These are phyloP conservation scores for Cladosporium phlei DNA, from an alignment of 2,329 filamentous ascomycete genomes.

Conservation along the genomic window DNA sequence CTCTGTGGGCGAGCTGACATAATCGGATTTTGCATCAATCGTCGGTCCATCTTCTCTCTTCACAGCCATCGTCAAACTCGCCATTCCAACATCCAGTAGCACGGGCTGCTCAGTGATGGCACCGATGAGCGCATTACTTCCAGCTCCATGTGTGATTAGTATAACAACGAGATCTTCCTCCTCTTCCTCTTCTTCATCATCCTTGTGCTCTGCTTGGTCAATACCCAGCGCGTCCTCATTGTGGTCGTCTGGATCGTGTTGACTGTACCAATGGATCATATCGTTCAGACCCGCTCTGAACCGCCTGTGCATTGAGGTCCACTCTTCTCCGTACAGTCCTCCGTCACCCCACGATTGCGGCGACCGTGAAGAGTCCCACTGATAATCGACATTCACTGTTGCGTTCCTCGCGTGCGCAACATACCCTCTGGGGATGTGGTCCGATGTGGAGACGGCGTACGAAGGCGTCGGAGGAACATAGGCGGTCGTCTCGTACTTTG, in stretches of 20 bases:
- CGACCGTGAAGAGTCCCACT: constrained; percentile 86
- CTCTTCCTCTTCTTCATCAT: constrained; percentile 53
- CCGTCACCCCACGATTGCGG: constrained; percentile 81
- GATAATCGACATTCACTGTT: constrained; percentile 82
- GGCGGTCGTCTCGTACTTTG: constrained; percentile 30
- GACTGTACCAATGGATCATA: constrained; percentile 76
- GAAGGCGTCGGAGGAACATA: constrained; percentile 75
- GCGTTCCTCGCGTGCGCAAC: constrained; percentile 85
- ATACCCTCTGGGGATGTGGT: constrained; percentile 81
- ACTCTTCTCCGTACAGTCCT: constrained; percentile 85
- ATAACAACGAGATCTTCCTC: constrained; percentile 74
- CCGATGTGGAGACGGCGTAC: constrained; percentile 75
- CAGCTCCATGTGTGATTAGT: constrained; percentile 88
- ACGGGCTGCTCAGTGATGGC: constrained; percentile 89
- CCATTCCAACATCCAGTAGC: constrained; percentile 81
- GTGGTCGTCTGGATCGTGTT: constrained; percentile 34
- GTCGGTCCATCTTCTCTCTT: constrained; percentile 45
- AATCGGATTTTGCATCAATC: constrained; percentile 15
- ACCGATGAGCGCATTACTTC: constrained; percentile 91
- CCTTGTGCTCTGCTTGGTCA: constrained; percentile 31
- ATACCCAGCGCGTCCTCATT: constrained; percentile 32
- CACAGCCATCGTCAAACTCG: constrained; percentile 84
- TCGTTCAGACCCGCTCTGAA: constrained; percentile 75
- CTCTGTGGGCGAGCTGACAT: constrained; percentile 7
- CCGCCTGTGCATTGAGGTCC: constrained; percentile 89